Conservation (phyloP, 345 rosid genomes). For the Populus pruinosa region DNA sequence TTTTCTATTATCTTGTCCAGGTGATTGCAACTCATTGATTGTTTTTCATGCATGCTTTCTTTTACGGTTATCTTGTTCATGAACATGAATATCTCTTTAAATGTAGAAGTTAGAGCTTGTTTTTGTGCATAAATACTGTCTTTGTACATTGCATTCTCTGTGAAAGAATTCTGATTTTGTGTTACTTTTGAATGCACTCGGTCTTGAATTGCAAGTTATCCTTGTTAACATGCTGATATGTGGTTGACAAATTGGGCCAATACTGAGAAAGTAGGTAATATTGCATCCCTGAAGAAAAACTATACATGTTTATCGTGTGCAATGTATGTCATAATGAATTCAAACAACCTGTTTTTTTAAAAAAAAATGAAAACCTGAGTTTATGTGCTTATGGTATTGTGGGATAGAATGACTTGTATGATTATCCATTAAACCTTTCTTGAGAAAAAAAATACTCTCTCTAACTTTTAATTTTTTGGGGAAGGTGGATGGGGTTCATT, state of each 20-base stretch:
- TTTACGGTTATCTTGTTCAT: neutral
- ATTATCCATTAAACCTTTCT: neutral
- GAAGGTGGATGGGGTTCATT: neutral
- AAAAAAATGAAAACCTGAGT: neutral
- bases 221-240: neutral
- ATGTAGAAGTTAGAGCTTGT: neutral
- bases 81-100: neutral
- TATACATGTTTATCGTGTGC: neutral
- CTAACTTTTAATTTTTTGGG: neutral
- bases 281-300: neutral
- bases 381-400: neutral
- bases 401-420: neutral
- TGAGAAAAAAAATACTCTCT: neutral
- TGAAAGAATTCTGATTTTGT: neutral
- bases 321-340: neutral
- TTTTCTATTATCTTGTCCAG: constrained; percentile 99
- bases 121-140: neutral
- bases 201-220: neutral
- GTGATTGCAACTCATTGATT: constrained; percentile 29
- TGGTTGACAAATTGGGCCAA: neutral
- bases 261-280: neutral
- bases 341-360: neutral
- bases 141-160: neutral
- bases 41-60: neutral
- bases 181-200: neutral